Base-by-base conservation (phyloP, 2,329 filamentous ascomycete genomes). In the Ophiocordyceps unilateralis region DNA sequence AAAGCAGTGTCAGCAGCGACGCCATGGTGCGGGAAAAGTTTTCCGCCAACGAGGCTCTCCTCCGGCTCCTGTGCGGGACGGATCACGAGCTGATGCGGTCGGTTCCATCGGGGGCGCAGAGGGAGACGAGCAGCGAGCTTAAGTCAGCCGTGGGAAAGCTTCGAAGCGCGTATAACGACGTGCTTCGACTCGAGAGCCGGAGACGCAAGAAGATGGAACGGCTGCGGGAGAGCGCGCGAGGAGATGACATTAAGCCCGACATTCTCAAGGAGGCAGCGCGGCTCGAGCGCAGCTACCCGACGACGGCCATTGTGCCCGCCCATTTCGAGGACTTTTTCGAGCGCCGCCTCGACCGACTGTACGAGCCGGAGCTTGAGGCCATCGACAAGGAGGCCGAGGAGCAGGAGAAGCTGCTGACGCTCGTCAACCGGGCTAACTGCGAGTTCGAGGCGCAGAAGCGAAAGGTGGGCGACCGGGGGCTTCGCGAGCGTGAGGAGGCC, bases 281-380 rank as follows among this genome's bases (percentile, higher is more conserved):
- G 9, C 68, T 96, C 12, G 91, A 96, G 63, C 77, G 88, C 39
- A 80, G 83, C 45, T 89, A 86, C 48, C 84, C 87, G 0, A 83
- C 83, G 62, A 87, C 88, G 32, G 75, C 78, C 11, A 81, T 98
- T 42, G 82, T 86, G 41, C 80, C 89, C 0, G 83, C 83, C 3
- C 87, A 95, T 53, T 96, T 98, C 54, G 91, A 98, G 54, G 75
- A 78, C 43, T 81, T 96, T 40, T 95, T 96, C 50, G 85, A 93
- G 53, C 72, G 78, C 50, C 77, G 87, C 1, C 72, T 98, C 2
- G 76, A 81, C 43, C 61, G 58, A 39, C 69, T 81, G 40, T 98
- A 96, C 58, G 84, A 93, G 48, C 63, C 74, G 0, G 89, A 96
- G 50, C 64, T 83, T 15, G 76, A 80, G 22, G 72, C 78, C 46